A percentile compares a stretch with the other conserved stretches of the same genome.
phyloP scores from a whole-genome alignment of 768 basidiomycete genomes.

The Boletus patriciae region DNA sequence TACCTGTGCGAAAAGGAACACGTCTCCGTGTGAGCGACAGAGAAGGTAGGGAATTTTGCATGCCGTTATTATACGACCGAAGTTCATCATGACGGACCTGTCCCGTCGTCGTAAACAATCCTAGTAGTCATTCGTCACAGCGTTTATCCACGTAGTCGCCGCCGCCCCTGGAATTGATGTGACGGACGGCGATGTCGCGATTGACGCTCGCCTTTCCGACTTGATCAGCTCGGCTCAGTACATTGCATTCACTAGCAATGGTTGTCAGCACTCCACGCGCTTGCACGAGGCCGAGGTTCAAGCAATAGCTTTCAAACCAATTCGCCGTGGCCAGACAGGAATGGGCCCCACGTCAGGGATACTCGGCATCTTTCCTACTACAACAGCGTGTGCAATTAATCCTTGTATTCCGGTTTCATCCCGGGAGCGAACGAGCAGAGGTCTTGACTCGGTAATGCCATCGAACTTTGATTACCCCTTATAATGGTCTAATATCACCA shows the following conservation, averaged over 20 bases:
- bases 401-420: conserved; percentile 9
- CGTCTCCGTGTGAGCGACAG: conserved; percentile 17
- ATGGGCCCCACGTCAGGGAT: conserved; percentile 1
- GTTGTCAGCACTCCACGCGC: neutral
- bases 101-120: neutral
- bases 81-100: neutral
- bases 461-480: conserved; percentile 27
- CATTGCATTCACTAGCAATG: neutral
- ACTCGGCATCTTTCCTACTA: conserved; percentile 13
- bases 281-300: neutral
- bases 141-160: conserved; percentile 20
- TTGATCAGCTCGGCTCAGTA: neutral
- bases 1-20: neutral
- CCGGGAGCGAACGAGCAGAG: conserved; percentile 23
- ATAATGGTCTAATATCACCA: neutral
- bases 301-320: neutral
- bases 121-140: neutral
- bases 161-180: neutral
- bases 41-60: neutral
- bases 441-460: conserved; percentile 14
- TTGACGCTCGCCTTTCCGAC: neutral
- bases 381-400: conserved; percentile 12
- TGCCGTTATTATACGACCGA: conserved; percentile 1
- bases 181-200: neutral
- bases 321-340: neutral